These are phyloP conservation scores for Dichotomocladium elegans DNA, from an alignment of 371 early-diverging fungal species.

Conservation along the genomic window DNA sequence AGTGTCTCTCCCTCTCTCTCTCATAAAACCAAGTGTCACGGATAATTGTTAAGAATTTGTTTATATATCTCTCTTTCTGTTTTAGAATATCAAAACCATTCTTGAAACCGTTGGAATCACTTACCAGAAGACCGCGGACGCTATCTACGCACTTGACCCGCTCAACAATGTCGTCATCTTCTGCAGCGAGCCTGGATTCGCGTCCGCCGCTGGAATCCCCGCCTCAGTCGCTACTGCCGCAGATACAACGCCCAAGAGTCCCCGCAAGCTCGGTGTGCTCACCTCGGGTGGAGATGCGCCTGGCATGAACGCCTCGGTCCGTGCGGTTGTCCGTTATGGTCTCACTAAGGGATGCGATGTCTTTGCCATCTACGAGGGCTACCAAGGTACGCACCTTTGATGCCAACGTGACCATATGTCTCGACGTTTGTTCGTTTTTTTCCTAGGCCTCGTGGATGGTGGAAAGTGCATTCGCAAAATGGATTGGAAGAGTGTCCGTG, in stretches of 20 bases:
- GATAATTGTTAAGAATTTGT: slow-evolving; percentile 14
- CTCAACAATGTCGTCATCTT: slow-evolving; percentile 73
- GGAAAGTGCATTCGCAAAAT: slow-evolving; percentile 83
- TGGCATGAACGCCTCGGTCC: slow-evolving; percentile 99
- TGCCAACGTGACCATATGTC: neutral
- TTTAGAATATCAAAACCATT: slow-evolving; percentile 33
- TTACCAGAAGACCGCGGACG: slow-evolving; percentile 22
- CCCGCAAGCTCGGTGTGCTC: slow-evolving; percentile 81
- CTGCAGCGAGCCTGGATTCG: slow-evolving; percentile 57
- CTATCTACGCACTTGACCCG: slow-evolving; percentile 69
- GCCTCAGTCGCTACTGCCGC: slow-evolving; percentile 11
- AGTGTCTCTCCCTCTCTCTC: slow-evolving; percentile 19
- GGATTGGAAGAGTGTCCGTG: slow-evolving; percentile 88
- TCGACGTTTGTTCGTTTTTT: neutral
- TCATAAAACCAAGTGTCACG: slow-evolving; percentile 18
- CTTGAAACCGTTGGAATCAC: slow-evolving; percentile 18
- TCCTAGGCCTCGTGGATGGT: slow-evolving; percentile 88
- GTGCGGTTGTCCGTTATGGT: slow-evolving; percentile 92
- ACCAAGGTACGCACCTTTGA: slow-evolving; percentile 66
- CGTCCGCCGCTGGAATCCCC: slow-evolving; percentile 13
- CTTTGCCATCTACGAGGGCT: slow-evolving; percentile 95
- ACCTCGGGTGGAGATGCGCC: slow-evolving; percentile 99
- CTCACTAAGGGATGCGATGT: slow-evolving; percentile 82
- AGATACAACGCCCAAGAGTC: slow-evolving; percentile 4
- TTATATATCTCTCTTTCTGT: no score